phyloP scores from a whole-genome alignment of 106 monocot species.

The Dactylorhiza incarnata region DNA sequence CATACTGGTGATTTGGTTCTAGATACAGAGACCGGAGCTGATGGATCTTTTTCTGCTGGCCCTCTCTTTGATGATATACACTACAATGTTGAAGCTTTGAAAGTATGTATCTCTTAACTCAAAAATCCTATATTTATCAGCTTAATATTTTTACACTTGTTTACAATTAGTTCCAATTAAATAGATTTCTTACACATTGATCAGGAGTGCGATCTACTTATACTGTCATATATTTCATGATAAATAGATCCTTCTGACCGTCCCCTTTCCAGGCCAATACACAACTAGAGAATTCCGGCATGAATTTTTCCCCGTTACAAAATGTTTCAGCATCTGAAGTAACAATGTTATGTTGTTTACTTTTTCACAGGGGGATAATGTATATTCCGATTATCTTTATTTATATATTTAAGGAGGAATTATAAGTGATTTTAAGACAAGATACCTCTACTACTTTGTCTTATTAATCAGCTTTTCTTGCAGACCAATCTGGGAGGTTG shows the following conservation, averaged over 20 bases:
- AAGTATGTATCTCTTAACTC: constrained; percentile 36
- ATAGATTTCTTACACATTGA: neutral
- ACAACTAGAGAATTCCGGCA: neutral
- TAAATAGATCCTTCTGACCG: neutral
- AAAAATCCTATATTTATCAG: neutral
- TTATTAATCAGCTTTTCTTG: neutral
- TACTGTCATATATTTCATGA: neutral
- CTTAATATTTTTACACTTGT: neutral
- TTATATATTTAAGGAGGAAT: neutral
- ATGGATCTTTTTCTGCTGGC: constrained; percentile 67
- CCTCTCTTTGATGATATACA: constrained; percentile 82
- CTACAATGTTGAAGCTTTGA: constrained; percentile 76
- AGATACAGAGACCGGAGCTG: constrained; percentile 50
- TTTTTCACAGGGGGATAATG: neutral
- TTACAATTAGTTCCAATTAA: neutral
- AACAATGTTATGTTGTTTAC: neutral
- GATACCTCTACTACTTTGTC: neutral
- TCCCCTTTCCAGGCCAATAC: neutral
- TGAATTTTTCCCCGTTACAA: neutral
- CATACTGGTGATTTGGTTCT: constrained; percentile 58
- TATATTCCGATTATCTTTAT: neutral
- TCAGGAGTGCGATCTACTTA: neutral
- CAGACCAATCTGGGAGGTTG: neutral
- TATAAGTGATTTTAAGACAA: neutral
- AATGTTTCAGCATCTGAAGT: neutral